These are phyloP conservation scores for Torulaspora globosa DNA, from an alignment of 1,139 yeast genomes.

Conservation along the genomic window DNA sequence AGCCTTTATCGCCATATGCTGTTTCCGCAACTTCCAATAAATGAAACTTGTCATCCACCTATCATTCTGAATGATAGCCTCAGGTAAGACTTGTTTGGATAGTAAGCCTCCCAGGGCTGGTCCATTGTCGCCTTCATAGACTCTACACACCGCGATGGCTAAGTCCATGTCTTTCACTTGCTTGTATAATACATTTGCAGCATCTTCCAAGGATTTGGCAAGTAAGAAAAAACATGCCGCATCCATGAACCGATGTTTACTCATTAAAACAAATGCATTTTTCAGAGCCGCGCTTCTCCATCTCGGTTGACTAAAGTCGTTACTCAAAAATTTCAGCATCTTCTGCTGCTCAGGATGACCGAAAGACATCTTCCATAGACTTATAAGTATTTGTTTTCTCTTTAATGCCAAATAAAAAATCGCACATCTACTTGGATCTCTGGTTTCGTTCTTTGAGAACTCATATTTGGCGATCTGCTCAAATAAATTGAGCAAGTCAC, in stretches of 20 bases:
- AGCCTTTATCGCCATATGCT: constrained; percentile 58
- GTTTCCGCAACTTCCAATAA: constrained; percentile 60
- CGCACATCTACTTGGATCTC: constrained; percentile 74
- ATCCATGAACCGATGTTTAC: constrained; percentile 81
- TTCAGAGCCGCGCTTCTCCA: constrained; percentile 89
- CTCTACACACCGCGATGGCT: constrained; percentile 77
- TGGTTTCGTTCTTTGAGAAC: constrained; percentile 41
- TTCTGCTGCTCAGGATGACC: constrained; percentile 80
- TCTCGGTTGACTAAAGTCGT: constrained; percentile 68
- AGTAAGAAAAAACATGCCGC: constrained; percentile 87
- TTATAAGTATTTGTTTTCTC: constrained; percentile 70
- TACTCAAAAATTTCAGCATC: constrained; percentile 67
- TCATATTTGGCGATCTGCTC: constrained; percentile 71
- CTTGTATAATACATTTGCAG: constrained; percentile 65
- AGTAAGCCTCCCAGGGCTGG: constrained; percentile 51
- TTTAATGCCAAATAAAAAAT: constrained; percentile 72
- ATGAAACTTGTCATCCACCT: constrained; percentile 84
- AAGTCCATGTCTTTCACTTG: constrained; percentile 65
- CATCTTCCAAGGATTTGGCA: constrained; percentile 73
- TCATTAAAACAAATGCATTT: constrained; percentile 84
- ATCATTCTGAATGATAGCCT: constrained; percentile 60
- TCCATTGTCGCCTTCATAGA: constrained; percentile 58
- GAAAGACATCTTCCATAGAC: constrained; percentile 76
- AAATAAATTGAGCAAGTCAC: constrained; percentile 48
- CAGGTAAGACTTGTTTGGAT: constrained; percentile 51